These are phyloP conservation scores for Arthrocladium fulminans DNA, from an alignment of 2,329 filamentous ascomycete genomes.

Conservation along the genomic window DNA sequence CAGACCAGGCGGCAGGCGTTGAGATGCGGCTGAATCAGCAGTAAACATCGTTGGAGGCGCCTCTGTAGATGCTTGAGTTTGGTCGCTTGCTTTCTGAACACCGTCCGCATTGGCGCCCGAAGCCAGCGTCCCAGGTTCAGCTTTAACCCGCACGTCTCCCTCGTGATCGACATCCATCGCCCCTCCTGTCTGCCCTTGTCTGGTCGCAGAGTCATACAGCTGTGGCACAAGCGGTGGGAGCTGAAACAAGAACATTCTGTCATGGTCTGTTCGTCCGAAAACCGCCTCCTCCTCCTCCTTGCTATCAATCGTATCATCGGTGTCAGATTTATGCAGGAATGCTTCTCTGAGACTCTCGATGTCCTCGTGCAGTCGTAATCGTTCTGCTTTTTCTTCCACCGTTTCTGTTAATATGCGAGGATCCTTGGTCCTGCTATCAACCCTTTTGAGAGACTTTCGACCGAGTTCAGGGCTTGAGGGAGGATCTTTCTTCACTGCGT, in stretches of 20 bases:
- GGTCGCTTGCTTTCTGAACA: conserved; percentile 29
- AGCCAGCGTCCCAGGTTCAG: conserved; percentile 10
- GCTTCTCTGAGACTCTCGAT: conserved; percentile 15
- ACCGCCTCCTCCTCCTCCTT: conserved; percentile 22
- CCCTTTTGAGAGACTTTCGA: conserved; percentile 34
- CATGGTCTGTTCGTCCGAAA: conserved; percentile 33
- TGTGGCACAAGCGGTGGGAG: conserved; percentile 55
- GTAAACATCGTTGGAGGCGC: conserved; percentile 5
- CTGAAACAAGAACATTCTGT: conserved; percentile 55
- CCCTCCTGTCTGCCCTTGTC: conserved; percentile 14
- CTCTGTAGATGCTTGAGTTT: conserved; percentile 5
- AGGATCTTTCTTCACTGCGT: conserved; percentile 23
- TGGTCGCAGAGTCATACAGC: conserved; percentile 34
- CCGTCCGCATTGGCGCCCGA: conserved; percentile 16
- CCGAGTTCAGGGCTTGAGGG: conserved; percentile 32
- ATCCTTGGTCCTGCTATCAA: conserved; percentile 15
- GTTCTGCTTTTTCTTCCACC: conserved; percentile 21
- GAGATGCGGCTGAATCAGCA: conserved; percentile 9
- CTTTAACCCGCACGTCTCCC: conserved; percentile 12
- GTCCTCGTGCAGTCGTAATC: conserved; percentile 25
- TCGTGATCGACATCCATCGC: conserved; percentile 12
- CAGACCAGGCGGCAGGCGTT: conserved; percentile 41
- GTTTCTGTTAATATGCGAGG: conserved; percentile 16
- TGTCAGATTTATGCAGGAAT: conserved; percentile 13
- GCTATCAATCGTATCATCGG: conserved; percentile 16